Percentiles rank a stretch among this genome's conserved stretches.
These are phyloP conservation scores for Colletotrichum plurivorum DNA, from an alignment of 2,329 filamentous ascomycete species.

Conservation along the genomic window DNA sequence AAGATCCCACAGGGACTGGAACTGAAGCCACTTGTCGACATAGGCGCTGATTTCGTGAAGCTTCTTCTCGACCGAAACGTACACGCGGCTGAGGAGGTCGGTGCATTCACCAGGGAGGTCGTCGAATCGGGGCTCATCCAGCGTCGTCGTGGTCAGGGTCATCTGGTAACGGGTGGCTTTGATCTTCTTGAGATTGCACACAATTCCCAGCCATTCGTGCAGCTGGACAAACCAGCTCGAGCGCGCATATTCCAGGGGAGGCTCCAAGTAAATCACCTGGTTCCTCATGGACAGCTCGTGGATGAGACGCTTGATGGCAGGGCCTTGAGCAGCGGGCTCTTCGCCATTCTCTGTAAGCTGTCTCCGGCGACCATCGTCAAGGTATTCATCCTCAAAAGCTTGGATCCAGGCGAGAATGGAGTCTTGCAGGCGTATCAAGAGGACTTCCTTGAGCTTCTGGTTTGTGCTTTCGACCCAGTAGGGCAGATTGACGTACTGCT, in stretches of 20 bases:
- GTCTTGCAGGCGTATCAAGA: constrained; percentile 85
- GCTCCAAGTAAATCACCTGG: constrained; percentile 96
- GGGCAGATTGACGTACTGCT: constrained; percentile 93
- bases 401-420: constrained; percentile 91
- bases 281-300: constrained; percentile 98
- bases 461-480: constrained; percentile 94
- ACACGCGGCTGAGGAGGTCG: constrained; percentile 82
- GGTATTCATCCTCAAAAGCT: constrained; percentile 79
- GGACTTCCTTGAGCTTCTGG: constrained; percentile 82
- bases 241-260: constrained; percentile 90
- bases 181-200: constrained; percentile 93
- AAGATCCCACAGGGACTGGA: constrained; percentile 98
- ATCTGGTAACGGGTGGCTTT: constrained; percentile 97
- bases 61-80: constrained; percentile 86
- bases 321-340: constrained; percentile 65
- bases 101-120: constrained; percentile 89
- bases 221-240: constrained; percentile 95
- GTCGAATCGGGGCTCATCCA: constrained; percentile 81
- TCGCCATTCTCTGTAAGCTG: constrained; percentile 60
- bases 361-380: constrained; percentile 68
- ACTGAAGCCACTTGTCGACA: constrained; percentile 98
- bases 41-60: constrained; percentile 85
- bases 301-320: constrained; percentile 79
- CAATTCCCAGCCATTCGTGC: constrained; percentile 92
- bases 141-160: constrained; percentile 77